A percentile compares a stretch with the other conserved stretches of the same genome.
Conservation (phyloP, 257 asterid species). For the Solanum paucissectum region DNA sequence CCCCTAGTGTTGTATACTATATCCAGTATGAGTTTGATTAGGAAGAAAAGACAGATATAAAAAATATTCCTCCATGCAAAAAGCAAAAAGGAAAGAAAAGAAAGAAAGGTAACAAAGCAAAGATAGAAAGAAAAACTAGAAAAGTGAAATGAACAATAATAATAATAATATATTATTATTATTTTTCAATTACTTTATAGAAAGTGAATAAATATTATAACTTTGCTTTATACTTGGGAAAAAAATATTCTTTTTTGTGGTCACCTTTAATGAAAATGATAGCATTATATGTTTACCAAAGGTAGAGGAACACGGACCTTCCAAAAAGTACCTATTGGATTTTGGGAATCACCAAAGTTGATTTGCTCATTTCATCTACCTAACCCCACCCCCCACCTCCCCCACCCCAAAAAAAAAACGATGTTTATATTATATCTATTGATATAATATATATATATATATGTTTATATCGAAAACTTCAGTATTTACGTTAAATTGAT, state of each 20-base stretch:
- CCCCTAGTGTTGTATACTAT: not conserved
- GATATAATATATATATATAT: too few species aligned
- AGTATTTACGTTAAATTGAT: too few species aligned
- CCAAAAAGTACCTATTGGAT: conserved; percentile 28
- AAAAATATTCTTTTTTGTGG: conserved; percentile 13
- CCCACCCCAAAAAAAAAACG: too few species aligned
- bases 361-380: conserved; percentile 8
- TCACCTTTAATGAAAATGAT: conserved; percentile 39
- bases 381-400: not conserved
- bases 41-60: conserved; percentile 34
- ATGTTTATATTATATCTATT: too few species aligned
- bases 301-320: conserved; percentile 26
- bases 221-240: conserved; percentile 18
- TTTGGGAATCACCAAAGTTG: conserved; percentile 37
- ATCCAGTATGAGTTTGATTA: not conserved
- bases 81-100: conserved; percentile 1
- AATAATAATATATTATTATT: not conserved
- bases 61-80: conserved; percentile 42
- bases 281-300: conserved; percentile 19
- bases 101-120: not conserved
- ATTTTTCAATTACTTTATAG: conserved; percentile 41
- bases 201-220: conserved; percentile 28
- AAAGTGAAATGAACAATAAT: conserved; percentile 12
- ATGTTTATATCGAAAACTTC: too few species aligned
- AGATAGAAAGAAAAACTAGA: not conserved